These are phyloP conservation scores for Kurtzmaniella quercitrusa DNA, from an alignment of 1,139 yeast genomes.

Conservation along the genomic window DNA sequence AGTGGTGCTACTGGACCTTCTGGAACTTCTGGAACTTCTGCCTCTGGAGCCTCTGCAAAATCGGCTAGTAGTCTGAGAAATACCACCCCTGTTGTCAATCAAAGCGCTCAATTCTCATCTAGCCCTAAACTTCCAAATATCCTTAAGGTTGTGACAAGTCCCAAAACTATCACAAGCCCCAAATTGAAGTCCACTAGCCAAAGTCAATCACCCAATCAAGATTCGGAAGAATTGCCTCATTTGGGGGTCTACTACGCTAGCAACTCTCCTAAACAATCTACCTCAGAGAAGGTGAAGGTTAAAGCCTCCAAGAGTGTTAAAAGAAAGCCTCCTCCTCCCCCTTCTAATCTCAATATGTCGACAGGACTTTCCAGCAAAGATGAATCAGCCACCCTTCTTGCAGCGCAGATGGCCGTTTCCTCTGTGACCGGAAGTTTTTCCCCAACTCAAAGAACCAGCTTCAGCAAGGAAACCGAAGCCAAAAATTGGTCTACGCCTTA, in stretches of 20 bases:
- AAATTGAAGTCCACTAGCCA: constrained; percentile 22
- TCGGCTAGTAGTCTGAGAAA: background rate
- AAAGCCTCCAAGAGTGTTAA: constrained; percentile 13
- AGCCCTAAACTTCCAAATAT: constrained; percentile 1
- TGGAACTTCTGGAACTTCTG: background rate
- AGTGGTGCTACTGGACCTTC: no score
- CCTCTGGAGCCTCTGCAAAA: background rate
- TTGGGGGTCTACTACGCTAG: constrained; percentile 6
- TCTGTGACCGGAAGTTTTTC: constrained; percentile 20
- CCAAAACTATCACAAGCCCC: constrained; percentile 16
- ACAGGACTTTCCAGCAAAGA: constrained; percentile 28
- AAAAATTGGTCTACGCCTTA: constrained; percentile 4
- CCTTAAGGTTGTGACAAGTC: background rate
- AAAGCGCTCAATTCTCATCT: background rate
- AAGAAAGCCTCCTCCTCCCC: constrained; percentile 37
- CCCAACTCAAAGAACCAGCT: constrained; percentile 30
- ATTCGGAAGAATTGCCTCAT: constrained; percentile 23
- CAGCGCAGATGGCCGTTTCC: constrained; percentile 46
- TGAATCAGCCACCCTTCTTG: constrained; percentile 32
- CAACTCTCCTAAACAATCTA: constrained; percentile 12
- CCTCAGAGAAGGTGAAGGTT: background rate
- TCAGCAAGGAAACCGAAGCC: constrained; percentile 27
- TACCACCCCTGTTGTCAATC: background rate
- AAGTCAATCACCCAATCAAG: constrained; percentile 10
- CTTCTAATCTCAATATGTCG: constrained; percentile 24